Conservation (phyloP, 2,329 filamentous ascomycete genomes). For the Aureobasidium zeae region DNA sequence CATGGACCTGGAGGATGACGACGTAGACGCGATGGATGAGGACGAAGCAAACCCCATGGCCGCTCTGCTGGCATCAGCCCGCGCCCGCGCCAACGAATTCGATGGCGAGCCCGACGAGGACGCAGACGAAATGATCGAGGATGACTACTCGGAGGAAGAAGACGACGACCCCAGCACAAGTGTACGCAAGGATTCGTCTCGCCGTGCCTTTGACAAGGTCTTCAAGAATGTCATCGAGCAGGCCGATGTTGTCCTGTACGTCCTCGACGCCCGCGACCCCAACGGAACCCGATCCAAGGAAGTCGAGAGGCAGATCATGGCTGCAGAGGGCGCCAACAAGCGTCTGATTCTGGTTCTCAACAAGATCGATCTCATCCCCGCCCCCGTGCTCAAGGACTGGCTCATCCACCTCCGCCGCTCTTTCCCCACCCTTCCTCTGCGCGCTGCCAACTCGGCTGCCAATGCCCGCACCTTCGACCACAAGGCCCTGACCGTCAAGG, state of each 20-base stretch:
- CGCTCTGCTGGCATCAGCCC: conserved; percentile 76
- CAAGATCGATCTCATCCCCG: conserved; percentile 88
- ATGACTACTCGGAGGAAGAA: conserved; percentile 39
- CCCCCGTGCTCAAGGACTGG: conserved; percentile 74
- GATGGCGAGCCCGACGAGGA: conserved; percentile 52
- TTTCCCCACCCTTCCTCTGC: conserved; percentile 84
- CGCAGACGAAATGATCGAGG: conserved; percentile 44
- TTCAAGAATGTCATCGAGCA: conserved; percentile 89
- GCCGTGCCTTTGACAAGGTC: conserved; percentile 86
- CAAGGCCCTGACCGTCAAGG: conserved; percentile 76
- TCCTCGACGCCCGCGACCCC: conserved; percentile 84
- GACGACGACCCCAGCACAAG: conserved; percentile 31
- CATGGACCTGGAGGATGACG: conserved; percentile 46
- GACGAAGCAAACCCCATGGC: conserved; percentile 81
- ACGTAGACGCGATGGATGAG: conserved; percentile 48
- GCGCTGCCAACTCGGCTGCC: conserved; percentile 69
- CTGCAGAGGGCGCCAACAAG: conserved; percentile 70
- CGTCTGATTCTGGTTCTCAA: conserved; percentile 84
- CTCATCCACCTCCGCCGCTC: conserved; percentile 73
- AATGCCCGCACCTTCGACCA: conserved; percentile 91
- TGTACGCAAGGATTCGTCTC: conserved; percentile 52
- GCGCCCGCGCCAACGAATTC: conserved; percentile 66
- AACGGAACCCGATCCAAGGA: conserved; percentile 84
- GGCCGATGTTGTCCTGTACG: conserved; percentile 85
- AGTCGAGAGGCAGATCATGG: conserved; percentile 84